Base-by-base conservation (phyloP, 225 moss, liverwort and hornwort species). In the Polytrichum formosum region DNA sequence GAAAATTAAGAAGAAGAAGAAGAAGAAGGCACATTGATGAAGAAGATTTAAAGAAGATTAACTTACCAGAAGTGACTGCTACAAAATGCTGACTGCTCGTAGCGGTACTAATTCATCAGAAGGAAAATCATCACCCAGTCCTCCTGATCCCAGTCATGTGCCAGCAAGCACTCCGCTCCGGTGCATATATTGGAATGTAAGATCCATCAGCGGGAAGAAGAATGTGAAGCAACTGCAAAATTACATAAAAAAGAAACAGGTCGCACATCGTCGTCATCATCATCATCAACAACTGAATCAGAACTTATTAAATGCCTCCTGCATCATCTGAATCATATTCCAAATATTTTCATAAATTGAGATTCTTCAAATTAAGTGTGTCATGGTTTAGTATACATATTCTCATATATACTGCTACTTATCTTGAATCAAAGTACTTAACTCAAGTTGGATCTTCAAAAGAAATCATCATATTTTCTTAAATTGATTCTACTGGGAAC, bases 161-260 rank as follows among this genome's bases (percentile, higher is more conserved):
- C 56, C 18, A 56, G n/a, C 74, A 6, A 79, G 46, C 26, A 66
- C 56, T 23, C 79, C 76, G 2, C 64, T 83, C 2, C 74, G 65
- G 61, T 87, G 83, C 67, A 87, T 87, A 53, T 87, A 78, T n/a
- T 87, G 87, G 83, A 87, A 87, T 62, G 79, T 87, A 37, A 71
- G 83, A 78, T 87, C 87, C 64, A 87, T 87, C 67, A 84, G 83
- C 23, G 83, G 83, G 72, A 84, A 84, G 81, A 87, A 77, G 69
- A 83, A 84, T 53, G 74, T 87, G 58, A 77, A 79, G 61, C 76
- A 77, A 20, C 59, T 87, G 70, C 83, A 84, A 65, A 68, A 84
- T 22, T 84, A 77, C 33, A 84, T 81, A 22, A 79, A 70, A 2
- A 74, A 75, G 64, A 84, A 76, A 26, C 74, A 87, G 87, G 87